Conservation (phyloP, 202 grass and related monocot genomes). For the Hordeum pubiflorum region DNA sequence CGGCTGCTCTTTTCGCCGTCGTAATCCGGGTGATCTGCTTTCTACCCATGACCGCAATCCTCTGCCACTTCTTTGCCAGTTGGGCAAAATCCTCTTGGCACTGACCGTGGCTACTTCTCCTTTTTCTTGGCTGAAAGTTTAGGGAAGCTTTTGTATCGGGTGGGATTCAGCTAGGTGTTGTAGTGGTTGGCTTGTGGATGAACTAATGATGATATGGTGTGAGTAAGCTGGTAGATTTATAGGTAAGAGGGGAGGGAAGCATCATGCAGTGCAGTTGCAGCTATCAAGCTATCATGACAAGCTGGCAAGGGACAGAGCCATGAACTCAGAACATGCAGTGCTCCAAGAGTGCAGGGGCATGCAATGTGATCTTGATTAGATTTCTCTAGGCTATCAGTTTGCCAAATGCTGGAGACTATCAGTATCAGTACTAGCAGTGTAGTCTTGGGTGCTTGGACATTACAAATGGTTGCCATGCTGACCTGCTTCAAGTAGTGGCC, state of each 20-base stretch:
- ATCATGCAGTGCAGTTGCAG: background rate
- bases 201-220: background rate
- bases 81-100: constrained; percentile 28
- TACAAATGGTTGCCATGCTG: background rate
- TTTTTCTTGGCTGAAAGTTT: background rate
- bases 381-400: no score
- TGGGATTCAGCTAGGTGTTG: no score
- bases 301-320: constrained; percentile 21
- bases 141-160: no score
- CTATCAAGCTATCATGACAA: background rate
- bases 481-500: background rate
- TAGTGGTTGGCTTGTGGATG: background rate
- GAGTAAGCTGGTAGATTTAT: no score
- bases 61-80: background rate
- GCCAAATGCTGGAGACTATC: background rate
- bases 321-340: constrained; percentile 7
- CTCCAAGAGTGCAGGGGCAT: background rate
- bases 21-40: background rate
- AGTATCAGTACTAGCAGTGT: background rate
- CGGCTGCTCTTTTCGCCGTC: background rate
- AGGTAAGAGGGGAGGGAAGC: background rate
- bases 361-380: background rate
- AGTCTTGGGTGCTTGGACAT: background rate
- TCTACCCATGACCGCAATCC: background rate
- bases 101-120: constrained; percentile 28